phyloP scores from a whole-genome alignment of 2,329 filamentous ascomycete genomes.

The Arthrinium phaeospermum region DNA sequence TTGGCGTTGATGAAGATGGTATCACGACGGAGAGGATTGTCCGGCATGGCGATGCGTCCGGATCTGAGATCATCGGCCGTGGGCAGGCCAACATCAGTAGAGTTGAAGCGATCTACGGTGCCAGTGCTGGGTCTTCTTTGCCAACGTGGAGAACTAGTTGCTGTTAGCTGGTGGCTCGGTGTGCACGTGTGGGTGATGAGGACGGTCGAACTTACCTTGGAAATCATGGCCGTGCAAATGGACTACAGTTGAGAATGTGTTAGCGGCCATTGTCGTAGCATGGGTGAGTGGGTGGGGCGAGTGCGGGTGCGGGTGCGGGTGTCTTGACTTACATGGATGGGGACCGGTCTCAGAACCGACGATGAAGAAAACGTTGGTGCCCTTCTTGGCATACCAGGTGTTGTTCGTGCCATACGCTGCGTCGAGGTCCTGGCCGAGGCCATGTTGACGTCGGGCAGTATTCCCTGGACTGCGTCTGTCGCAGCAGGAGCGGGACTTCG shows the following conservation, averaged over 20 bases:
- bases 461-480: neutral
- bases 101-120: neutral
- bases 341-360: conserved; percentile 19
- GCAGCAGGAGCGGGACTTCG: conserved; percentile 8
- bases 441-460: neutral
- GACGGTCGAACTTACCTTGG: neutral
- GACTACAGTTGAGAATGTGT: neutral
- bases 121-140: neutral
- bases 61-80: neutral
- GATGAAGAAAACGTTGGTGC: conserved; percentile 20
- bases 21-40: conserved; percentile 7
- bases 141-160: neutral
- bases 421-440: neutral
- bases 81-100: neutral
- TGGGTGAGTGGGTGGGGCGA: neutral
- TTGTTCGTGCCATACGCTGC: neutral
- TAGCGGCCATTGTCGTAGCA: neutral
- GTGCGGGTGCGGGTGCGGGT: neutral
- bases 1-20: conserved; percentile 11
- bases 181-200: neutral
- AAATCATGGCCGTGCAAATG: conserved; percentile 20
- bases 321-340: conserved; percentile 20
- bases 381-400: conserved; percentile 17
- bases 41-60: neutral
- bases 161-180: neutral